These are phyloP conservation scores for Xylariaceae sp. DNA, from an alignment of 2,329 filamentous ascomycete genomes.

Conservation along the genomic window DNA sequence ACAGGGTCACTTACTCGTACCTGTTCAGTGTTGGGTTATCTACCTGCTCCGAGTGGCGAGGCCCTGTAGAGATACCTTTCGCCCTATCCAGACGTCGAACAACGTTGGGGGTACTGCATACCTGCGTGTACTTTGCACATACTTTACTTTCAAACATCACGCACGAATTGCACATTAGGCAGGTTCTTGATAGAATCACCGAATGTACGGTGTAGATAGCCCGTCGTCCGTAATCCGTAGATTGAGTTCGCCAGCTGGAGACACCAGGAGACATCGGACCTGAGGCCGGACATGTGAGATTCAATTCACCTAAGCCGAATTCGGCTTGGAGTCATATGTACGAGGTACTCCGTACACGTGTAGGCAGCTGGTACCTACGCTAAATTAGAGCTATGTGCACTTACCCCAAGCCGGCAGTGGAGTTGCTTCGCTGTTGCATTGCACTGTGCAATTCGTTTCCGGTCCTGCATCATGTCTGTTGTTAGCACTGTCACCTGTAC, in stretches of 20 bases:
- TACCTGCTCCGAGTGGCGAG: too few species aligned
- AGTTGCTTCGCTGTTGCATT: constrained; percentile 1
- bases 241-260: neutral
- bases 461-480: neutral
- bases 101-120: neutral
- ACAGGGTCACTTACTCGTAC: too few species aligned
- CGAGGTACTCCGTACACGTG: neutral
- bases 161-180: neutral
- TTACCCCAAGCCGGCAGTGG: constrained; percentile 17
- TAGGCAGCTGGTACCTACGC: constrained; percentile 1
- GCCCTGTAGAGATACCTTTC: too few species aligned
- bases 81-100: too few species aligned
- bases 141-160: too few species aligned
- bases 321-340: neutral
- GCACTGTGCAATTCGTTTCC: constrained; percentile 14
- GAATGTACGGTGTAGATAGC: neutral
- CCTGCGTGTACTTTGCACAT: neutral
- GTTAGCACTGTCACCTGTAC: neutral
- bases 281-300: neutral
- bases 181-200: neutral
- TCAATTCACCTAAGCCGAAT: constrained; percentile 4
- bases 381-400: constrained; percentile 9
- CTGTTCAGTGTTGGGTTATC: too few species aligned
- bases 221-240: too few species aligned
- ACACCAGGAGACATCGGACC: neutral